Evolutionary conservation across 257 asterid species (phyloP).

Genomic region (Asclepias syriaca): DNA sequence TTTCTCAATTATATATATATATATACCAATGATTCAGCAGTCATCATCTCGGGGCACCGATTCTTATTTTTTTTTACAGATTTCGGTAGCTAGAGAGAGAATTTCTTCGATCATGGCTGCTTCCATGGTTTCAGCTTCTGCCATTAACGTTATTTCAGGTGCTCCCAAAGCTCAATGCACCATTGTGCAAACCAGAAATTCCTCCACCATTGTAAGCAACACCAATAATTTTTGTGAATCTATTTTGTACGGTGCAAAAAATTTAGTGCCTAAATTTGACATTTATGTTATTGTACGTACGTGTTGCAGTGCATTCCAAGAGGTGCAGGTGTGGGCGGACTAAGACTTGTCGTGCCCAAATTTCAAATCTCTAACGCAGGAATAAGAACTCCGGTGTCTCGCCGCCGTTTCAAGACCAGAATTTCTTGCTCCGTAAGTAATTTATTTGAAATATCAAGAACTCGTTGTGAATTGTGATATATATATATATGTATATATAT

Average conservation of each 20-base stretch:
- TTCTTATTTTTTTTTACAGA: no score
- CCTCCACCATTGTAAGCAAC: constrained; percentile 4
- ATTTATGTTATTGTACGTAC: no score
- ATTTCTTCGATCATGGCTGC: constrained; percentile 32
- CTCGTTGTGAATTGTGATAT: no score
- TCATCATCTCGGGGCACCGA: neutral
- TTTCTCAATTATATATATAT: neutral
- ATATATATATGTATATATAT: no score
- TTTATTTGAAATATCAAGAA: no score
- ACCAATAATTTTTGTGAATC: no score
- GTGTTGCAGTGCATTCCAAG: constrained; percentile 9
- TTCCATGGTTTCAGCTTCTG: constrained; percentile 26
- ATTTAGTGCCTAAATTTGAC: no score
- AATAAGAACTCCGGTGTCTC: neutral
- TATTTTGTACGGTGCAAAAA: no score
- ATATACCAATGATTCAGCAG: neutral
- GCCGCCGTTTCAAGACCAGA: constrained; percentile 11
- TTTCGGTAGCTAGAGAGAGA: neutral
- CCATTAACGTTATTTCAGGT: constrained; percentile 8
- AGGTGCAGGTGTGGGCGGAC: constrained; percentile 5
- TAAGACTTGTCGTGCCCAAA: constrained; percentile 10
- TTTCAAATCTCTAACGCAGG: constrained; percentile 15
- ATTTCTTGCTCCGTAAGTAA: constrained; percentile 25
- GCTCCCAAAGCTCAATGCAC: constrained; percentile 9
- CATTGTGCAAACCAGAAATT: neutral